Base-by-base conservation (phyloP, 2,329 filamentous ascomycete species). In the Apiospora malaysiana region DNA sequence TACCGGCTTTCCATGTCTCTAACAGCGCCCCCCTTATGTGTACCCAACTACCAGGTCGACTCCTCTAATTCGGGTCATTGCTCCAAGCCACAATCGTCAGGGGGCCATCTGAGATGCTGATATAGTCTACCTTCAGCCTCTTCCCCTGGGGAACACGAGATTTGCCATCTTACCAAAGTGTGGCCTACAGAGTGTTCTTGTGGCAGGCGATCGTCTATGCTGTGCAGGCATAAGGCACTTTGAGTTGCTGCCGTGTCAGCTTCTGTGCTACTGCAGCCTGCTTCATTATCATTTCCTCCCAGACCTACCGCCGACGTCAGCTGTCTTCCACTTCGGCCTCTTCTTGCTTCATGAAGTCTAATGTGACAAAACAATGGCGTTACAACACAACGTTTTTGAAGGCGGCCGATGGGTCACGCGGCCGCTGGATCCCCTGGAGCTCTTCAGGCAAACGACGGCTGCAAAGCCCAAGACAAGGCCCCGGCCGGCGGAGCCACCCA, bases 381-480 rank as follows among this genome's bases (percentile, higher is more conserved):
- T 90, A 71, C 87, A 90, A 76, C 87, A 86, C 46, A 88, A 84
- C 72, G 83, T 89, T 72, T 77, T 89, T 32, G 82, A 85, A 72
- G 81, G 87, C 75, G 87, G 88, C 72, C 80, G 85, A 77, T 90
- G 88, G 88, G 85, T 89, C 46, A 86, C 85, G n/a, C 82, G 86
- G 74, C 88, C 82, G 0, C 81, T 88, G 75, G 81, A 84, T 72
- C 87, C 70, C 75, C 70, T 75, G 16, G 76, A 80, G 69, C 75
- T 80, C 14, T 71, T 79, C 32, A 63, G n/a, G 68, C 71, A 71
- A 32, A 68, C 71, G 4, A 72, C 73, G 83, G 72, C 80, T 80
- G 68, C 79, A 84, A 59, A 77, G 81, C 69, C 74, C 76, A 51
- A 76, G 73, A 68, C 76, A 78, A 71, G 82, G 78, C 68, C 51